Base-by-base conservation (phyloP, 768 basidiomycete species). In the Dacryopinax primogenitus region DNA sequence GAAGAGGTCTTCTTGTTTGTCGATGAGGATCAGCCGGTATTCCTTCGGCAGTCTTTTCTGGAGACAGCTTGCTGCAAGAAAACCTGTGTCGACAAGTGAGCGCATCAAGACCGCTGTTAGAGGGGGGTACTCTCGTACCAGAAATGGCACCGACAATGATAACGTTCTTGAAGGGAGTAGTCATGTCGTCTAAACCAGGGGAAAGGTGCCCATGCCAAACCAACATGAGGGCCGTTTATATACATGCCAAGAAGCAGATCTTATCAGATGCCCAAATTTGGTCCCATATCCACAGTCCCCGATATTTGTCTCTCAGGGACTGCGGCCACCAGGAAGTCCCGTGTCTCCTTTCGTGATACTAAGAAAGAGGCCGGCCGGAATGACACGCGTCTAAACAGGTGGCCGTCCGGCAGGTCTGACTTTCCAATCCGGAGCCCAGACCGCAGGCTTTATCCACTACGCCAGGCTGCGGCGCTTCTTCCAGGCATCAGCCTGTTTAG, bases 61-160 rank as follows among this genome's bases (percentile, higher is more conserved):
- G 23, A 74, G 68, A 30, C 62, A 33, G 32, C 70, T 71, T 44
- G 16, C 28, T 30, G 63, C 32, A 33, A 16, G 58, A 44, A 36
- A 3, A 62, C 28, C 44, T 41, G 65, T 64, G 34, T 41, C 7
- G 64, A 30, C 4, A 0, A 39, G 37, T 39, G n/a, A 39, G 37
- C n/a, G n/a, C n/a, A 18, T 13, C 9, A 18, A 30, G 26, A 4
- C 23, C 6, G 6, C n/a, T 16, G 63, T 28, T 6, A 45, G n/a
- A n/a, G n/a, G n/a, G n/a, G n/a, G n/a, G n/a, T n/a, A n/a, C n/a
- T n/a, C n/a, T n/a, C 37, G 21, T n/a, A 39, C 64, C 33, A 21
- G 39, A 67, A 70, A 65, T 30, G 70, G 72, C 73, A 18, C 73
- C 73, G 33, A 74, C 67, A 66, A 73, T 72, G 30, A 74, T 68